A percentile compares a stretch with the other conserved stretches of the same genome.
Conservation (phyloP, 1,284 basidiomycete species). For the Tilletia setariae region DNA sequence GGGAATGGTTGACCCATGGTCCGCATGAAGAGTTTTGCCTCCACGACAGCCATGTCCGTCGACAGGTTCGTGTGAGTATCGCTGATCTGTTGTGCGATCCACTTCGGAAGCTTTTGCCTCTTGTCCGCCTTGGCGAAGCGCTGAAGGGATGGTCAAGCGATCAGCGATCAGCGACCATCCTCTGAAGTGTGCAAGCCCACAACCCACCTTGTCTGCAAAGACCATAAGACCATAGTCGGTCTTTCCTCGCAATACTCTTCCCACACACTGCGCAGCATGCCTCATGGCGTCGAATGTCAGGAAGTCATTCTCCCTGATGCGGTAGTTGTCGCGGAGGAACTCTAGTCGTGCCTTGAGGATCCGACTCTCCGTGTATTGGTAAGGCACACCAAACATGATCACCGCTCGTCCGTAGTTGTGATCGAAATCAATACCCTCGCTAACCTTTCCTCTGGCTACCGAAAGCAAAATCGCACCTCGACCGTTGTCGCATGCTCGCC, state of each 20-base stretch:
- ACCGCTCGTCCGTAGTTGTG: conserved; percentile 94
- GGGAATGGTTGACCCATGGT: conserved; percentile 95
- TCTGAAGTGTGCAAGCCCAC: background rate
- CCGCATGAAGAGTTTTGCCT: conserved; percentile 94
- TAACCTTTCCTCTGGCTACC: conserved; percentile 97
- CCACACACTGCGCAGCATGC: conserved; percentile 97
- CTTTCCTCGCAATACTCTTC: conserved; percentile 93
- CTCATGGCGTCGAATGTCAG: conserved; percentile 99
- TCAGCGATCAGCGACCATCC: too few relatives aligned
- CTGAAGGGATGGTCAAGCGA: too few relatives aligned
- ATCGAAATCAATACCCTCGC: conserved; percentile 99
- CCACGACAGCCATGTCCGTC: conserved; percentile 94
- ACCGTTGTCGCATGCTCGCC: conserved; percentile 96
- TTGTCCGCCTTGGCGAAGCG: conserved; percentile 96
- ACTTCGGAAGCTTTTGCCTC: conserved; percentile 90
- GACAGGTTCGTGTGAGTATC: conserved; percentile 95
- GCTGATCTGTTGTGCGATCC: conserved; percentile 96
- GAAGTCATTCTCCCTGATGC: conserved; percentile 97
- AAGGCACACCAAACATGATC: conserved; percentile 99
- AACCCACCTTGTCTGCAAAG: conserved; percentile 74
- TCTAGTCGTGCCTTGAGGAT: conserved; percentile 96
- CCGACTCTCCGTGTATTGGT: conserved; percentile 97
- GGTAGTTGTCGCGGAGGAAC: conserved; percentile 95
- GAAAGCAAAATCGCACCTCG: conserved; percentile 93
- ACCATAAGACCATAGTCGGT: conserved; percentile 99